Percentiles rank a stretch among this genome's conserved stretches.
Conservation (phyloP, 148 eudicot species). For the Pharnaceum exiguum region DNA sequence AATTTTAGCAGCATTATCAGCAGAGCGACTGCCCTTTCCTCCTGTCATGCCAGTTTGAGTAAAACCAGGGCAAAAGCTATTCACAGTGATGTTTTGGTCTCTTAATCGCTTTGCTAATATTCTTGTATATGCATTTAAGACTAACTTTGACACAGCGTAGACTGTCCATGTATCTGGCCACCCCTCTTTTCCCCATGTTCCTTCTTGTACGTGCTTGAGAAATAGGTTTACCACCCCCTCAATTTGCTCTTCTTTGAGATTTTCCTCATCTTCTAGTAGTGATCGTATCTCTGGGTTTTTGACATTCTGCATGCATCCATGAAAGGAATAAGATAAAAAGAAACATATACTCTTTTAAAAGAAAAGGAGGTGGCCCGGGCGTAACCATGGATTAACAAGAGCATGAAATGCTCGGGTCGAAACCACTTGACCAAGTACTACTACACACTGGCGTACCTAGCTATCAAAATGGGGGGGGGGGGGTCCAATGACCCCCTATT, state of each 20-base stretch:
- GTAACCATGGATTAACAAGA: neutral
- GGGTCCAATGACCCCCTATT: no score
- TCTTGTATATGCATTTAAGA: constrained; percentile 70
- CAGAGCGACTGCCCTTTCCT: constrained; percentile 61
- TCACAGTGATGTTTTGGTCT: constrained; percentile 43
- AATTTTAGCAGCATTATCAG: constrained; percentile 54
- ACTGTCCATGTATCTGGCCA: constrained; percentile 95
- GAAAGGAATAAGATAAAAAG: no score
- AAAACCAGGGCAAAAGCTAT: constrained; percentile 87
- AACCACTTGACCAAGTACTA: no score
- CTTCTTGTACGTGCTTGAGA: constrained; percentile 46
- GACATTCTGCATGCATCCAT: constrained; percentile 43
- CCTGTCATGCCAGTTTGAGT: constrained; percentile 88
- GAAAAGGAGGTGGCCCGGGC: no score
- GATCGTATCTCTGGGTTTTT: constrained; percentile 36
- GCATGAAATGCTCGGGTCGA: no score
- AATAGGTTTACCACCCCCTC: constrained; percentile 42
- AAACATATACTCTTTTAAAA: neutral
- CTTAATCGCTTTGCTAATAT: constrained; percentile 50
- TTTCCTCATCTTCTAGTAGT: constrained; percentile 55
- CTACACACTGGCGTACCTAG: no score
- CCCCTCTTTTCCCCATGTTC: constrained; percentile 59
- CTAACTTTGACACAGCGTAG: constrained; percentile 81
- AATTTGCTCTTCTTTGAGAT: constrained; percentile 41
- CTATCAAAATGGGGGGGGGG: no score